Conservation (phyloP, 441 rosid genomes). For the Metrosideros polymorpha region DNA sequence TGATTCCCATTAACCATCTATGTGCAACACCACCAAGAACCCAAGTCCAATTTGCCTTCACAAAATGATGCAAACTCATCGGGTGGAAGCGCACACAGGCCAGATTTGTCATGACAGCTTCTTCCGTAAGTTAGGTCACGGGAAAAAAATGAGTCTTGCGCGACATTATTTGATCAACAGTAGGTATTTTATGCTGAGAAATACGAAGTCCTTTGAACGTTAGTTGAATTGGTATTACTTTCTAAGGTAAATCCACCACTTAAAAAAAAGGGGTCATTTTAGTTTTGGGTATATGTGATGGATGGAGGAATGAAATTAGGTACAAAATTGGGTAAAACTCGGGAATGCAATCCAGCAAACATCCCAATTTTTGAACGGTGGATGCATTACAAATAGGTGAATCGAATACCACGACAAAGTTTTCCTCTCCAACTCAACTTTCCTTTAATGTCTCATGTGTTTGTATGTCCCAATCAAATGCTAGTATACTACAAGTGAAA, state of each 20-base stretch:
- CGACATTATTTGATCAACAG: not conserved
- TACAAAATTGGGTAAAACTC: not conserved
- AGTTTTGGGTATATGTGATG: too few species aligned
- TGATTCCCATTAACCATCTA: not conserved
- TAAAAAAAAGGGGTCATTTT: not conserved
- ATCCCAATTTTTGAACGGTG: fast-evolving
- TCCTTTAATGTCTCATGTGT: not conserved
- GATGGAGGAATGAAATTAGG: not conserved
- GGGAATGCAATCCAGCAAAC: not conserved
- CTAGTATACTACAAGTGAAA: not conserved
- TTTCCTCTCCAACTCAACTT: not conserved
- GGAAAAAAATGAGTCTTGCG: not conserved
- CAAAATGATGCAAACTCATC: not conserved
- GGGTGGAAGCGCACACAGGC: not conserved
- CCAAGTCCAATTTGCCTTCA: not conserved
- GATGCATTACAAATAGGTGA: not conserved
- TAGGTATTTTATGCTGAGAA: fast-evolving
- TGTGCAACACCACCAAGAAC: not conserved
- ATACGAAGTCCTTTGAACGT: fast-evolving
- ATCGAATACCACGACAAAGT: not conserved
- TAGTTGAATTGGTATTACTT: not conserved
- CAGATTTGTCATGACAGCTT: not conserved
- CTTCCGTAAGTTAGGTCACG: not conserved
- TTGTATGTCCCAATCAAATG: not conserved
- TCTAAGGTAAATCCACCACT: not conserved